Evolutionary conservation across 352 stramenopile species (phyloP).

Genomic region (Globisporangium cystogenes): DNA sequence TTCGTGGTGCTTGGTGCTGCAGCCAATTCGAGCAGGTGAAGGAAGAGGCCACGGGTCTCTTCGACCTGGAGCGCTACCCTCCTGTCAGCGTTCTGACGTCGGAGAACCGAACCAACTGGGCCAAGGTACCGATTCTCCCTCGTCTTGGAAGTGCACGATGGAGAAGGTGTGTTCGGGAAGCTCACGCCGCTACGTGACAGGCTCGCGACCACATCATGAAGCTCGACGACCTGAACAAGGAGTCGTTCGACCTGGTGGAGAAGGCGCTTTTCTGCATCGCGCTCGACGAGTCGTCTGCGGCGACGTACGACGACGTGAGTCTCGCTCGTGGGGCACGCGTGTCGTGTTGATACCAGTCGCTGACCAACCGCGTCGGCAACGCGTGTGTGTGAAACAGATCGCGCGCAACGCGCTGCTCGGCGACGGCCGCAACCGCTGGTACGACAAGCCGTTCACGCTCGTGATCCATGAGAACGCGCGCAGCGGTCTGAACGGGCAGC

Average conservation of each 20-base stretch:
- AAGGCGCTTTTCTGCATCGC: slow-evolving; percentile 92
- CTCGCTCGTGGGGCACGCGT: neutral
- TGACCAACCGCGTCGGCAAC: neutral
- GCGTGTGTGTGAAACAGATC: slow-evolving; percentile 25
- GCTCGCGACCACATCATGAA: slow-evolving; percentile 77
- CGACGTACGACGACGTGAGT: slow-evolving; percentile 70
- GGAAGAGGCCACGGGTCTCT: slow-evolving; percentile 80
- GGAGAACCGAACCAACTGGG: slow-evolving; percentile 94
- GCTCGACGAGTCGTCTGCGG: slow-evolving; percentile 84
- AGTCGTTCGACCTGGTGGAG: slow-evolving; percentile 92
- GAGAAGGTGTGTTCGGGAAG: neutral
- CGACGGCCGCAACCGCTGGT: slow-evolving; percentile 95
- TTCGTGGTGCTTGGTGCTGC: neutral
- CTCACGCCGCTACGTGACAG: too few species aligned
- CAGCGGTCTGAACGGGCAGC: slow-evolving; percentile 93
- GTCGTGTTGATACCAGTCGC: neutral
- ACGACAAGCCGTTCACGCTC: slow-evolving; percentile 97
- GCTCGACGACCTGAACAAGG: slow-evolving; percentile 83
- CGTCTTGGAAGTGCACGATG: too few species aligned
- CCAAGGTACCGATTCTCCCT: slow-evolving; percentile 51
- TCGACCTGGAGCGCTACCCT: slow-evolving; percentile 81
- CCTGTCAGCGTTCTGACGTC: slow-evolving; percentile 93
- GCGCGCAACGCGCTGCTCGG: slow-evolving; percentile 80
- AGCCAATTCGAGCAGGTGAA: slow-evolving; percentile 83
- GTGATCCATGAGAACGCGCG: slow-evolving; percentile 96